Base-by-base conservation (phyloP, 108 stramenopile species). In the Cyclotella kingstonii region DNA sequence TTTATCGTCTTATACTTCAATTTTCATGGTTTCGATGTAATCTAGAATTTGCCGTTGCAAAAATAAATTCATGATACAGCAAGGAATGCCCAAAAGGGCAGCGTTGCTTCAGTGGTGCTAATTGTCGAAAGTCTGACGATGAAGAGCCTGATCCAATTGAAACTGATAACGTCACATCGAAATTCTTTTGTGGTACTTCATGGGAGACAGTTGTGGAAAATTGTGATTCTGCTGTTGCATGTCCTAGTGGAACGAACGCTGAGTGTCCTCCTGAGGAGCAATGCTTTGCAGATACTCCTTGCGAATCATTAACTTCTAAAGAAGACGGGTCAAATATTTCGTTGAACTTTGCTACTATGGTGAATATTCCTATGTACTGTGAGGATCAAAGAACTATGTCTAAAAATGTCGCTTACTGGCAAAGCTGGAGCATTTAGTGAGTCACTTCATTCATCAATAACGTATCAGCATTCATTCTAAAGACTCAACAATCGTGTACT, bases 371-470 rank as follows among this genome's bases (percentile, higher is more conserved):
- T 53, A 25, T 59, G 18, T 47, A 60, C 21, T 73, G 72, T 26
- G 19, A 60, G 21, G 64, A 63, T 23, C 22, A 33, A 31, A 36
- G 54, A 12, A 60, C 53, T 1, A 73, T 73, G 72, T 54, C 64
- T 25, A 54, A 63, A 21, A 77, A 77, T 36, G 56, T 77, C 52
- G 76, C 64, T n/a, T 77, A 77, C 28, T 77, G 63, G 58, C 76
- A 77, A 39, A 77, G 76, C 40, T 77, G 72, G 72, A 66, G 69
- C 42, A 77, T 77, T 42, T 71, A 71, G 63, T 65, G 30, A 65
- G 63, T 46, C 15, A 0, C 18, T 14, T 15, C 9, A 29, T 11
- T 3, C 34, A 19, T 18, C 15, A 3, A 33, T 38, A 36, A 2
- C 15, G 5, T 28, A 19, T 23, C n/a, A n/a, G n/a, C n/a, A n/a